Base-by-base conservation (phyloP, 1,139 yeast species). In the Protomyces inundatus region DNA sequence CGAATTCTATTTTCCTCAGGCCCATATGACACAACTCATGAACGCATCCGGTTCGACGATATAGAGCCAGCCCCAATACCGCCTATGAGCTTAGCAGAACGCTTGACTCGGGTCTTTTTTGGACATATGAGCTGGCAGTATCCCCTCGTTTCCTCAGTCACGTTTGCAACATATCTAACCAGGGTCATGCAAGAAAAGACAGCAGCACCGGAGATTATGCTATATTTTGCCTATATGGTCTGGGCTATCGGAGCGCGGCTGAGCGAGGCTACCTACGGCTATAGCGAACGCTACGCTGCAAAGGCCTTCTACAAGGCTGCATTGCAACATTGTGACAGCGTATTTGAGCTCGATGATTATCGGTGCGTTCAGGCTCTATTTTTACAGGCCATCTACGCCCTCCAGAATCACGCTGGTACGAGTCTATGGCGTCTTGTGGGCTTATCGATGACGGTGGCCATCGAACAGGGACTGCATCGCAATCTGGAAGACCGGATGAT, bases 341-440 rank as follows among this genome's bases (percentile, higher is more conserved):
- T 50, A 7, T 35, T 50, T 30, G 35, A 12, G 16, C 35, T 33
- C 14, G 36, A 50, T 32, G 54, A 50, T 50, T 9, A 12, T 12
- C 35, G 36, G 6, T 23, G 32, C 6, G 54, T 50, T 12, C 54
- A 50, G 36, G 54, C 37, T 4, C 54, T 50, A 3, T 50, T 50
- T 12, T 12, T 50, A 6, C 5, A 16, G 54, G 54, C 54, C 12
- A 35, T 50, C 9, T 50, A 50, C 36, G 39, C 39, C 54, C 54
- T 50, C 5, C 54, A 50, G 23, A 50, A 35, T 14, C 54, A 35
- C 7, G 36, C 54, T 35, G 54, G 54, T 12, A 33, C 36, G 12
- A 50, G 54, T 14, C 54, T 50, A 5, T 50, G 54, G 54, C 54
- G 54, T 33, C 35, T 50, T 12, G 54, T 50, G 6, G 54, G 54